Evolutionary conservation across 495 filamentous ascomycete genomes (phyloP).

Genomic region (Hyaloscypha hepaticicola): DNA sequence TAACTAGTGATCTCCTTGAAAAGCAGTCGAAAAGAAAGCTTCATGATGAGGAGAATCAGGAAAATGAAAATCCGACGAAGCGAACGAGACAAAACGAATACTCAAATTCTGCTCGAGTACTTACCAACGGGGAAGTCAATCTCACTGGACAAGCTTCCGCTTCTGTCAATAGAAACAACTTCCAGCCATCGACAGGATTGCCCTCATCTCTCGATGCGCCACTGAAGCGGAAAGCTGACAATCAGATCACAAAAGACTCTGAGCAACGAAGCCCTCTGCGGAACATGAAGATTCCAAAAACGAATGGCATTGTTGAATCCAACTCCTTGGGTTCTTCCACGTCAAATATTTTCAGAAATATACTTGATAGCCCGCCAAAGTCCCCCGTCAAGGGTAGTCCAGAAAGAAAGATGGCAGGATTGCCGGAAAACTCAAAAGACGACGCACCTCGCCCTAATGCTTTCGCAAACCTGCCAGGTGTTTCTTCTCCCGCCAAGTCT

Average conservation of each 20-base stretch:
- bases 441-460: slow-evolving; percentile 25
- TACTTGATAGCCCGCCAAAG: slow-evolving; percentile 26
- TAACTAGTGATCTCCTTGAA: background rate
- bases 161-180: background rate
- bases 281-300: slow-evolving; percentile 25
- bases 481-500: slow-evolving; percentile 25
- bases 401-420: slow-evolving; percentile 13
- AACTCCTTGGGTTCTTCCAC: slow-evolving; percentile 35
- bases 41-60: slow-evolving; percentile 10
- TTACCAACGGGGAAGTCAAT: background rate
- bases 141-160: background rate
- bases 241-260: slow-evolving; percentile 28
- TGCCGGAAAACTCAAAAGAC: slow-evolving; percentile 8
- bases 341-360: slow-evolving; percentile 40
- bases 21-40: slow-evolving; percentile 7
- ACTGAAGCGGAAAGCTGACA: slow-evolving; percentile 35
- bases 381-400: slow-evolving; percentile 9
- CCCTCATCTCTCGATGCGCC: background rate
- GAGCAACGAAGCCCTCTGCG: slow-evolving; percentile 11
- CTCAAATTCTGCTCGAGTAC: background rate
- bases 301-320: slow-evolving; percentile 12
- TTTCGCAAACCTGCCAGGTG: slow-evolving; percentile 19
- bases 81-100: slow-evolving; percentile 7
- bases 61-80: slow-evolving; percentile 22
- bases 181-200: background rate